Percentiles rank a stretch among this genome's conserved stretches.
phyloP scores from a whole-genome alignment of 768 basidiomycete genomes.

The Boletus pseudopeckii region DNA sequence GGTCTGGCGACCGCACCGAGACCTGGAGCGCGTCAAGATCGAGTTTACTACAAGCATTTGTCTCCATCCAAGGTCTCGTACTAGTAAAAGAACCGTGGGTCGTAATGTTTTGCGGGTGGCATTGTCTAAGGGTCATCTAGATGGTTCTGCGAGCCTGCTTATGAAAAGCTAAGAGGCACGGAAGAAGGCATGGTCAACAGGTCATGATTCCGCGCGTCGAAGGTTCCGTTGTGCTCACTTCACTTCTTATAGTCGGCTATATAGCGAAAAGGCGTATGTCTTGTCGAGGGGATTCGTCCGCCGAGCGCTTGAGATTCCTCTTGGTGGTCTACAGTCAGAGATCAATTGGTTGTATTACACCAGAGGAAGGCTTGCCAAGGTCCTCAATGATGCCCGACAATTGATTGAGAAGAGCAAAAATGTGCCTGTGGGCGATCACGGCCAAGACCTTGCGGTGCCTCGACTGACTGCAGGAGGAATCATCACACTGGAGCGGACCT shows the following conservation, averaged over 20 bases:
- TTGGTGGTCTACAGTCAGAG: constrained; percentile 67
- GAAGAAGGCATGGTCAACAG: constrained; percentile 88
- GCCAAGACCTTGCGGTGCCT: constrained; percentile 60
- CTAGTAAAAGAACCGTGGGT: constrained; percentile 89
- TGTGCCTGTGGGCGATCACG: constrained; percentile 22
- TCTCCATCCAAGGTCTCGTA: constrained; percentile 92
- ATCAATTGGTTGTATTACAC: constrained; percentile 71
- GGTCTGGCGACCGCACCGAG: constrained; percentile 86
- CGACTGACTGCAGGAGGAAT: constrained; percentile 75
- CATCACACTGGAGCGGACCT: constrained; percentile 71
- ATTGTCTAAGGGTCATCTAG: constrained; percentile 35
- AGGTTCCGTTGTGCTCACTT: background rate
- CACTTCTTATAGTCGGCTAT: constrained; percentile 62
- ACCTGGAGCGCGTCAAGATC: constrained; percentile 83
- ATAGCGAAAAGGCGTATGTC: constrained; percentile 92
- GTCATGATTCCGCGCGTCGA: constrained; percentile 32
- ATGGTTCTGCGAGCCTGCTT: constrained; percentile 92
- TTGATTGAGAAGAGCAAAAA: constrained; percentile 68
- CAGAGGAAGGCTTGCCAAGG: constrained; percentile 61
- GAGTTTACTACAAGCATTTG: constrained; percentile 85
- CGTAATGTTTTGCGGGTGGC: background rate
- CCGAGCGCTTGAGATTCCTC: constrained; percentile 81
- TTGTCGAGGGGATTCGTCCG: constrained; percentile 86
- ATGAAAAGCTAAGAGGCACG: constrained; percentile 87
- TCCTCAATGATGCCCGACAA: constrained; percentile 56